These are phyloP conservation scores for Globisporangium barbulae DNA, from an alignment of 352 stramenopile species.

Conservation along the genomic window DNA sequence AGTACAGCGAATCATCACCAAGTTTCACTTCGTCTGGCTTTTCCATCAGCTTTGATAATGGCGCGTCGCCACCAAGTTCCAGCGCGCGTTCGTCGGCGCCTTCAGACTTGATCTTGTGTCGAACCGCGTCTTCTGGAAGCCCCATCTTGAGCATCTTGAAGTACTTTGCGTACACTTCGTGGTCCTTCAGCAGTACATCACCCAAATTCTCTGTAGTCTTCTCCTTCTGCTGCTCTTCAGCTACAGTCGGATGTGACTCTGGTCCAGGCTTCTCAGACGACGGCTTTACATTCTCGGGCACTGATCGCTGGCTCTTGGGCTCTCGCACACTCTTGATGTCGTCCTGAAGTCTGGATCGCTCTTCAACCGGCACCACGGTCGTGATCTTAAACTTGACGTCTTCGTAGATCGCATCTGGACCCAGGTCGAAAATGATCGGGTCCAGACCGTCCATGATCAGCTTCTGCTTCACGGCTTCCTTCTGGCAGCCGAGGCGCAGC, in stretches of 20 bases:
- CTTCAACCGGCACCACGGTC: conserved; percentile 8
- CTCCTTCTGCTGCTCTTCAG: neutral
- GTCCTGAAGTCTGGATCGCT: conserved; percentile 45
- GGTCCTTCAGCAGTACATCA: conserved; percentile 38
- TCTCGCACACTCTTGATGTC: conserved; percentile 57
- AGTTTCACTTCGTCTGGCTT: conserved; percentile 25
- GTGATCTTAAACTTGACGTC: conserved; percentile 58
- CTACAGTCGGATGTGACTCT: conserved; percentile 7
- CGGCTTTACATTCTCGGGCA: neutral
- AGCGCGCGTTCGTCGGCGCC: conserved; percentile 50
- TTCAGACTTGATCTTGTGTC: conserved; percentile 79
- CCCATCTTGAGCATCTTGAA: conserved; percentile 94
- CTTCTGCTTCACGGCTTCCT: conserved; percentile 90
- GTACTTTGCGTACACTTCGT: conserved; percentile 73
- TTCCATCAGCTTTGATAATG: conserved; percentile 36
- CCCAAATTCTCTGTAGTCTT: neutral
- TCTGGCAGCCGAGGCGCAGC: conserved; percentile 89
- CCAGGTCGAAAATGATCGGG: conserved; percentile 58
- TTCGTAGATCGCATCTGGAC: conserved; percentile 55
- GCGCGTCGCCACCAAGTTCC: conserved; percentile 46
- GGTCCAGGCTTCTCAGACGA: conserved; percentile 2
- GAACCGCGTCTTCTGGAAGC: conserved; percentile 73
- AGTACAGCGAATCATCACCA: conserved; percentile 55
- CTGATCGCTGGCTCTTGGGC: conserved; percentile 11
- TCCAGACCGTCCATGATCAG: conserved; percentile 89